Evolutionary conservation across 805 yeast genomes (phyloP).

Genomic region (Yarrowia osloensis): DNA sequence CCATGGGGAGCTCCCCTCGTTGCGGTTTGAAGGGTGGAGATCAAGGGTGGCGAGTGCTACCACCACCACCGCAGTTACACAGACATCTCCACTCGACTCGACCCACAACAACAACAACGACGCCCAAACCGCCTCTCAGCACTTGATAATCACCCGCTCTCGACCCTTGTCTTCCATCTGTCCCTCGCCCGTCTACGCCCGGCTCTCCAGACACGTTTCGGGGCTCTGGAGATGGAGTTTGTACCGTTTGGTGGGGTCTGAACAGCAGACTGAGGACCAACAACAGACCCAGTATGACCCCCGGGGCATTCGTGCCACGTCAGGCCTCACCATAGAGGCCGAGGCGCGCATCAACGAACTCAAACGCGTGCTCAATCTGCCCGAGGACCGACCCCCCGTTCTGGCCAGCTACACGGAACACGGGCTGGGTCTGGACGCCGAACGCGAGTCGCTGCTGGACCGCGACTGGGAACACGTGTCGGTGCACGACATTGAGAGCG

Average conservation of each 20-base stretch:
- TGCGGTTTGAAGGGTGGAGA: constrained; percentile 12
- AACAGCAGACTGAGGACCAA: neutral
- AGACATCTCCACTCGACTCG: neutral
- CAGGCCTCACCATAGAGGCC: neutral
- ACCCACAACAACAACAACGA: neutral
- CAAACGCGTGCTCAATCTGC: neutral
- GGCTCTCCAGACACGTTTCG: neutral
- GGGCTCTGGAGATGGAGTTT: constrained; percentile 9
- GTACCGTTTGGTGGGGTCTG: neutral
- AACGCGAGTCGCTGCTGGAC: neutral
- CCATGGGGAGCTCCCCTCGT: constrained; percentile 18
- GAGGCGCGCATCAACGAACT: neutral
- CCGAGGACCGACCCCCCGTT: neutral
- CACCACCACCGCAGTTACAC: neutral
- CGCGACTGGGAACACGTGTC: neutral
- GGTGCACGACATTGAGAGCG: neutral
- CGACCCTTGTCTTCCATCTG: constrained; percentile 11
- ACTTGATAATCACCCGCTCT: neutral
- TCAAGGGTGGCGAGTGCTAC: neutral
- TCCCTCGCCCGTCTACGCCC: constrained; percentile 6
- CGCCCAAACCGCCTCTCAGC: neutral
- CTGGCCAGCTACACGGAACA: neutral
- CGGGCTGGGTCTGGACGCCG: neutral
- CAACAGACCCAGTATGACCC: neutral
- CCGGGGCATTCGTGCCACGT: neutral